These are phyloP conservation scores for Coemansia sp. DNA, from an alignment of 192 early-diverging fungal species.

Conservation along the genomic window DNA sequence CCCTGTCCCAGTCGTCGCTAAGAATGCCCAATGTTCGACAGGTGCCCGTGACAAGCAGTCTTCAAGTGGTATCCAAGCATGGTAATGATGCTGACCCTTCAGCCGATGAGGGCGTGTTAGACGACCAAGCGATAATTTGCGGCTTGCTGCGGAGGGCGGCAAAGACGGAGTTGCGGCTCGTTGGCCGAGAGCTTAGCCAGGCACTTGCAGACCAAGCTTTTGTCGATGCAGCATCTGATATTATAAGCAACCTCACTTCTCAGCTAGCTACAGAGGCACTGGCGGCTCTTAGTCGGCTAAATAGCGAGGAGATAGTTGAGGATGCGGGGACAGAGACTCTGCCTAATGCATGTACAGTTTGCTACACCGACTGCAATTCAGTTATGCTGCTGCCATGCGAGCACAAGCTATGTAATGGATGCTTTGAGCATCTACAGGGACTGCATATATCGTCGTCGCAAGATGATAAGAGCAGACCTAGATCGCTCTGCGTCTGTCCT, in stretches of 20 bases:
- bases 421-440: slow-evolving; percentile 29
- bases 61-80: not conserved
- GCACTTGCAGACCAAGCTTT: not conserved
- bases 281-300: not conserved
- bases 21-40: not conserved
- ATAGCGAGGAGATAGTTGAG: not conserved
- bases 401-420: slow-evolving; percentile 33
- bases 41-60: not conserved
- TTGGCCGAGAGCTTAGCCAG: not conserved
- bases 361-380: slow-evolving; percentile 38
- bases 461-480: not conserved
- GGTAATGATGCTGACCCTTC: not conserved
- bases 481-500: slow-evolving; percentile 22
- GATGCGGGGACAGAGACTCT: slow-evolving; percentile 31
- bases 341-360: slow-evolving; percentile 40
- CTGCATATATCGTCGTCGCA: slow-evolving; percentile 29
- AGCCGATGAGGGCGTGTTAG: not conserved
- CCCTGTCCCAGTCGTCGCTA: not conserved
- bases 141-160: not conserved
- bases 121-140: not conserved
- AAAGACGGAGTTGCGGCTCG: not conserved
- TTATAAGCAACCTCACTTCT: not conserved
- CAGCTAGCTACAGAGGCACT: slow-evolving; percentile 16
- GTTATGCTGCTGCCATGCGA: slow-evolving; percentile 36
- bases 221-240: not conserved